Conservation (phyloP, 805 yeast species). For the Lachancea meyersii region DNA sequence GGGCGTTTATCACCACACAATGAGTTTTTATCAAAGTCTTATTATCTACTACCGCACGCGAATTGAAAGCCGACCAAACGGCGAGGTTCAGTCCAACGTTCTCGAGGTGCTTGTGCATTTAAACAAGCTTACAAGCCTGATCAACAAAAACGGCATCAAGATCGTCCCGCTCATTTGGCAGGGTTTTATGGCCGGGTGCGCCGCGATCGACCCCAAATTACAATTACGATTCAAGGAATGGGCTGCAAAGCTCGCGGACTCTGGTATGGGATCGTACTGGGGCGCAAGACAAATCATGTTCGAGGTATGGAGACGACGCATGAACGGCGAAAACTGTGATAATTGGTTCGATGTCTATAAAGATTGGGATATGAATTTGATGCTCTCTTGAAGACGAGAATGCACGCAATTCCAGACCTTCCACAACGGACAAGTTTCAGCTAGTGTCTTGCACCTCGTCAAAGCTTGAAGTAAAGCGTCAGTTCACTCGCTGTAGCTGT, state of each 20-base stretch:
- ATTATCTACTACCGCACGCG: constrained; percentile 65
- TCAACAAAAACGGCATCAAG: constrained; percentile 44
- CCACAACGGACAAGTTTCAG: too few relatives aligned
- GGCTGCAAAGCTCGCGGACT: constrained; percentile 44
- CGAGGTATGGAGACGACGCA: constrained; percentile 77
- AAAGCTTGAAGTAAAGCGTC: too few relatives aligned
- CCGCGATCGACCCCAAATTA: constrained; percentile 50
- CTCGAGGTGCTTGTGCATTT: constrained; percentile 56
- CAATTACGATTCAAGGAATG: constrained; percentile 67
- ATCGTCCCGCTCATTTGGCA: constrained; percentile 82
- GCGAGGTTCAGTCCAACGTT: constrained; percentile 56
- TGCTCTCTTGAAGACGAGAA: constrained; percentile 38
- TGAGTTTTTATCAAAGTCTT: constrained; percentile 70
- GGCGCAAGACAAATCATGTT: constrained; percentile 79
- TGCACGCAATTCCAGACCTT: too few relatives aligned
- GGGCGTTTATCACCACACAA: constrained; percentile 71
- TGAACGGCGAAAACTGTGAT: constrained; percentile 49
- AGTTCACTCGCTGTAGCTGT: too few relatives aligned
- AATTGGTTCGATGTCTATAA: constrained; percentile 74
- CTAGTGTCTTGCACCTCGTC: too few relatives aligned
- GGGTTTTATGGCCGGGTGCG: constrained; percentile 84
- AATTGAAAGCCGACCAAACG: constrained; percentile 49
- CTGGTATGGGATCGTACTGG: constrained; percentile 76
- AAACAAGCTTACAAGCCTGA: constrained; percentile 53
- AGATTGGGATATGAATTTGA: constrained; percentile 82